Evolutionary conservation across 192 early-diverging fungal species (phyloP).

Genomic region (Paraglomus brasilianum): DNA sequence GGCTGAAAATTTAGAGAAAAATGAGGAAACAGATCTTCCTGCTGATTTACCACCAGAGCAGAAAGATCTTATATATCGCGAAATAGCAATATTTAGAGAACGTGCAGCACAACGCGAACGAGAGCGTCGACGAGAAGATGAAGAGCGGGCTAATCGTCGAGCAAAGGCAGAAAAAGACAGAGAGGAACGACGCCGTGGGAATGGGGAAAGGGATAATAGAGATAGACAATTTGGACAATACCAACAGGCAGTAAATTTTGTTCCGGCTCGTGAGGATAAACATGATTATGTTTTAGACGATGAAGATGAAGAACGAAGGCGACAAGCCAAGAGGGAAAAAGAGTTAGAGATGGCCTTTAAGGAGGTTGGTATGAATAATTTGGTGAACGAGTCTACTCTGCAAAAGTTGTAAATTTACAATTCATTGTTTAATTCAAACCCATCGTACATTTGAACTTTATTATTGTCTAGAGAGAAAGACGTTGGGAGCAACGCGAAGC

Average conservation of each 20-base stretch:
- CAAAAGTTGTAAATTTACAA: neutral
- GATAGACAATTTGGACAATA: conserved; percentile 19
- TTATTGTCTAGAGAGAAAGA: conserved; percentile 52
- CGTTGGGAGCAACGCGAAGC: conserved; percentile 65
- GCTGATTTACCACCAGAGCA: conserved; percentile 53
- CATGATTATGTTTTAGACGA: conserved; percentile 38
- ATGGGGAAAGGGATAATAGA: conserved; percentile 31
- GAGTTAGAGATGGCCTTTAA: conserved; percentile 48
- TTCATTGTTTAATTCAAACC: neutral
- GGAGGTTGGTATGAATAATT: conserved; percentile 31
- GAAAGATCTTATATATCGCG: conserved; percentile 56
- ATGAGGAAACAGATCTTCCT: conserved; percentile 47
- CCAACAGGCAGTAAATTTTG: conserved; percentile 41
- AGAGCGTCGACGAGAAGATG: conserved; percentile 45
- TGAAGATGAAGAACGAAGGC: conserved; percentile 42
- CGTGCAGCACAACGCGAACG: conserved; percentile 58
- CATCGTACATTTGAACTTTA: neutral
- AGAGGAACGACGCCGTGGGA: conserved; percentile 31
- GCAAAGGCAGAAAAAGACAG: conserved; percentile 31
- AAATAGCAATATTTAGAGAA: conserved; percentile 63
- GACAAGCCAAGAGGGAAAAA: conserved; percentile 46
- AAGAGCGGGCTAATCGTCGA: conserved; percentile 42
- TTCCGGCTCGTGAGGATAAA: conserved; percentile 41
- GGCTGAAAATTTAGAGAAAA: conserved; percentile 34
- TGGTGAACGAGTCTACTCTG: neutral